Evolutionary conservation across 371 early-diverging fungal genomes (phyloP).

Genomic region (Thermomucor indicae-seudaticae): DNA sequence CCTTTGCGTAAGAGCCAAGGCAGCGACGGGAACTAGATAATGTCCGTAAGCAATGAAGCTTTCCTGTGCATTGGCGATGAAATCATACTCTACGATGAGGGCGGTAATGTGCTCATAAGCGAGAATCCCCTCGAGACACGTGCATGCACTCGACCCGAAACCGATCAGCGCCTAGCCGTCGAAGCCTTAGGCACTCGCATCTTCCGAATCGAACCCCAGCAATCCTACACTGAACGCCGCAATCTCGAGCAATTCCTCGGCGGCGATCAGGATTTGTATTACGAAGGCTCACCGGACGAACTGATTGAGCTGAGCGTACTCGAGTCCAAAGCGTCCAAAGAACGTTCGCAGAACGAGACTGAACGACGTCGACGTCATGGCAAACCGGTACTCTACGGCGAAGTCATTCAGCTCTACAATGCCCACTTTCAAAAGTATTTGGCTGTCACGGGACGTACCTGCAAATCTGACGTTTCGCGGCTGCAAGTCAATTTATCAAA

Average conservation of each 20-base stretch:
- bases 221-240: slow-evolving; percentile 20
- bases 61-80: slow-evolving; percentile 36
- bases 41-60: slow-evolving; percentile 15
- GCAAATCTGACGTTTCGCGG: slow-evolving; percentile 26
- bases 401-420: slow-evolving; percentile 47
- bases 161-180: slow-evolving; percentile 11
- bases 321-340: slow-evolving; percentile 25
- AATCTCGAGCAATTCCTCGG: slow-evolving; percentile 25
- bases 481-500: slow-evolving; percentile 43
- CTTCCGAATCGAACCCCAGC: slow-evolving; percentile 34
- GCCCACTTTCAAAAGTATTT: slow-evolving; percentile 42
- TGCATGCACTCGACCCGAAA: slow-evolving; percentile 17
- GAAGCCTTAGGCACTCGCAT: slow-evolving; percentile 27
- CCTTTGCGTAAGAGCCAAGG: no score
- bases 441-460: slow-evolving; percentile 44
- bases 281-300: slow-evolving; percentile 22
- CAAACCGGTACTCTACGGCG: slow-evolving; percentile 51
- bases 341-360: slow-evolving; percentile 31
- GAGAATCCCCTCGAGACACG: slow-evolving; percentile 35
- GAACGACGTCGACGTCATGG: slow-evolving; percentile 35
- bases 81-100: slow-evolving; percentile 26
- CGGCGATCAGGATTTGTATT: slow-evolving; percentile 15
- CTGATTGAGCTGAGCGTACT: slow-evolving; percentile 20
- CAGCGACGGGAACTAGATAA: no score
- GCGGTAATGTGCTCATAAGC: slow-evolving; percentile 20